phyloP scores from a whole-genome alignment of 2,329 filamentous ascomycete genomes.

The Botryotinia globosa region DNA sequence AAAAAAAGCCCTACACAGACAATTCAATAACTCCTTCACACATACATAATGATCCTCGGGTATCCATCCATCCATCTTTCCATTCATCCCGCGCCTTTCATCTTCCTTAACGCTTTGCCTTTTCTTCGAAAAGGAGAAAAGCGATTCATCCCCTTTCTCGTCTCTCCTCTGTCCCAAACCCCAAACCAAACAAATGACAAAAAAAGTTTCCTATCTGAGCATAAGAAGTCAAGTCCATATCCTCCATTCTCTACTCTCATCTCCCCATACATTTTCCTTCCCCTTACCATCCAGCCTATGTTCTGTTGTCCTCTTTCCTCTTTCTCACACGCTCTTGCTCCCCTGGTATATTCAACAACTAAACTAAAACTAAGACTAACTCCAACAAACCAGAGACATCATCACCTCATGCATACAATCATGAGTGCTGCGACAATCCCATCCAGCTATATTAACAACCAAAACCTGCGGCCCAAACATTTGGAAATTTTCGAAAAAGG shows the following conservation, averaged over 20 bases:
- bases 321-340: neutral
- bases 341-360: constrained; percentile 1
- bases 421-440: neutral
- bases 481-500: neutral
- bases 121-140: neutral
- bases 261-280: neutral
- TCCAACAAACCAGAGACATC: neutral
- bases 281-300: neutral
- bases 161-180: neutral
- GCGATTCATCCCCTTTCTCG: neutral
- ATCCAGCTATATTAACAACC: neutral
- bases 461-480: neutral
- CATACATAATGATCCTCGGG: constrained; percentile 2
- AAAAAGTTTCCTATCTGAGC: neutral
- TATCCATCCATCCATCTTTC: constrained; percentile 19
- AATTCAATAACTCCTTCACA: neutral
- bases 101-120: neutral
- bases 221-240: neutral
- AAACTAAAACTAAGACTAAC: constrained; percentile 3
- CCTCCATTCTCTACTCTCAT: neutral
- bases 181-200: neutral
- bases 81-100: neutral
- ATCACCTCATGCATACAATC: constrained; percentile 12
- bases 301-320: neutral
- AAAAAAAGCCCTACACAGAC: neutral